Base-by-base conservation (phyloP, 73 alveolate genomes). In the Stentor roeselii region DNA sequence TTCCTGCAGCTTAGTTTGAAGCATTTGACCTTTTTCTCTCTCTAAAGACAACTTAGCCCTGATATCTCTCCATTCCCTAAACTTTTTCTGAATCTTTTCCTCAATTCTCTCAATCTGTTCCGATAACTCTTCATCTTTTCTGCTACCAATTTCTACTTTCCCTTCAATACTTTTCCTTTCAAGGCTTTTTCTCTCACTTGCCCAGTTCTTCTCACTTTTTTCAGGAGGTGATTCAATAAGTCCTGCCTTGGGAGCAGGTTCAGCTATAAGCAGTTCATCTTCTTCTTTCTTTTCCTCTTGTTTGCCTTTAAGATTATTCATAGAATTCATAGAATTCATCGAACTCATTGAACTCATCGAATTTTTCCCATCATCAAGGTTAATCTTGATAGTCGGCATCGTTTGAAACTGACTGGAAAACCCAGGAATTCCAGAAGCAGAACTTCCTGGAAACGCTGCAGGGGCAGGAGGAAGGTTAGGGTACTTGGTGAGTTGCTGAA, bases 31-130 rank as follows among this genome's bases (percentile, higher is more conserved):
- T 67, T 32, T 67, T 67, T 67, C 80, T 32, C 80, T 67, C 41
- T 67, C 80, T 2, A 67, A 67, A 67, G 80, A 67, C 37, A 67
- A 2, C 34, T 32, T 67, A 1, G 80, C 21, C 37, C 80, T n/a
- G 27, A 67, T 32, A 67, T 67, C 80, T 67, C 80, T 67, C 42
- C 80, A 67, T 67, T 67, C 80, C 37, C 80, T 67, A 21, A 67
- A 2, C 41, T 67, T 67, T 2, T 67, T 32, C 37, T 67, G 80
- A 27, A 67, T 67, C 34, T 67, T 32, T 11, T 67, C 80, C 34
- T 67, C 80, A 67, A 67, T 34, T 0, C 37, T 32, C 34, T 32
- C 37, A 15, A 67, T 36, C 80, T 67, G 80, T 32, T 67, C 80
- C 0, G 80, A 21, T 1, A 67, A 32, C 41, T 67, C 80, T 27